These are phyloP conservation scores for Calonectria leucothoes DNA, from an alignment of 2,329 filamentous ascomycete genomes.

Conservation along the genomic window DNA sequence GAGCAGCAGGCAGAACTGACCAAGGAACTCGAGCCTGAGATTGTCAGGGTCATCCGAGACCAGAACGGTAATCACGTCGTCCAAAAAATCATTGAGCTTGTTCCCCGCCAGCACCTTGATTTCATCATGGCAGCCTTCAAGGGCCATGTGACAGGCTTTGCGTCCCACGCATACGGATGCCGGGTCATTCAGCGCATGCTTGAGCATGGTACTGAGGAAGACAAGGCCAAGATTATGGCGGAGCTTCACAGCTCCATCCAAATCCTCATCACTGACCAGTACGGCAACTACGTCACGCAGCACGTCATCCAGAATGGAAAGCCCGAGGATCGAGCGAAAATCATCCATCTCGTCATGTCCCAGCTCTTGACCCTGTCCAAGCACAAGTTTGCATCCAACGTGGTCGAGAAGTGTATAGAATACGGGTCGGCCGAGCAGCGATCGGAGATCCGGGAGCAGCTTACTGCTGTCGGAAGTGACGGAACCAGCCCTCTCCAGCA, in stretches of 20 bases:
- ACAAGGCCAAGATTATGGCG: constrained; percentile 77
- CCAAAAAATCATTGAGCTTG: constrained; percentile 91
- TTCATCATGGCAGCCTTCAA: constrained; percentile 88
- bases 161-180: constrained; percentile 87
- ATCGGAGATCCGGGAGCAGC: constrained; percentile 72
- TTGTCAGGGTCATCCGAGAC: constrained; percentile 83
- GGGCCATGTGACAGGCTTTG: constrained; percentile 78
- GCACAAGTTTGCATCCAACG: constrained; percentile 97
- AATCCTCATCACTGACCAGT: constrained; percentile 85
- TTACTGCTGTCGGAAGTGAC: constrained; percentile 70
- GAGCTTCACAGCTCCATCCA: constrained; percentile 82
- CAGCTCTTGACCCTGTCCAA: constrained; percentile 83
- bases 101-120: constrained; percentile 78
- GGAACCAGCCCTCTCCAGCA: constrained; percentile 77
- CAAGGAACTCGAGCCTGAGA: constrained; percentile 81
- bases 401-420: constrained; percentile 92
- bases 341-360: constrained; percentile 79
- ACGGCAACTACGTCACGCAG: constrained; percentile 96
- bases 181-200: constrained; percentile 93
- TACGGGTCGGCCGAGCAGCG: constrained; percentile 77
- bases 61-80: constrained; percentile 97
- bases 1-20: constrained; percentile 90
- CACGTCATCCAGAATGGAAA: constrained; percentile 87
- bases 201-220: constrained; percentile 80
- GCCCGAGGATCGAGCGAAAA: constrained; percentile 75